Base-by-base conservation (phyloP, 768 basidiomycete genomes). In the Paxillus ammoniavirescens region DNA sequence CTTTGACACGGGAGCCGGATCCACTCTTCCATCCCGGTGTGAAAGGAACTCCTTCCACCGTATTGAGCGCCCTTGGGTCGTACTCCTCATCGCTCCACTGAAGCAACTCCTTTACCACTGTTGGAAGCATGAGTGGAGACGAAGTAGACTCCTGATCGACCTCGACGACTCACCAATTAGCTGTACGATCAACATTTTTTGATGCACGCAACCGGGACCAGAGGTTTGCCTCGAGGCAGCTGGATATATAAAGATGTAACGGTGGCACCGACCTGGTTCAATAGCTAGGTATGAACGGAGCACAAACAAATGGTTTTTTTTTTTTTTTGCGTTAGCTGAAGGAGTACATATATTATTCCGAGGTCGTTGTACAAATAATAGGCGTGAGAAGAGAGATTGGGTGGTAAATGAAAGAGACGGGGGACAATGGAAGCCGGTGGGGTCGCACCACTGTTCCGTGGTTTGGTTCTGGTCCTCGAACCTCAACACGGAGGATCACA, bases 401-500 rank as follows among this genome's bases (percentile, higher is more conserved):
- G 33, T 43, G 23, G 55, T 37, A 60, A 38, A 40, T 21, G 36
- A 44, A 47, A 28, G 37, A 14, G 18, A 26, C 26, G 26, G 47
- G 46, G 26, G 49, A 57, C 44, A 57, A 55, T 63, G 52, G 60
- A 54, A 60, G 61, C 57, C 60, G 54, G 65, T 61, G 35, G 10
- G 13, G 35, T 35, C 13, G 52, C 8, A 15, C 18, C 41, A 30
- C 14, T 38, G 41, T 54, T 38, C 15, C 40, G 45, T 42, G 63
- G 65, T 57, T 59, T 64, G 60, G 60, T 63, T 62, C 56, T 54
- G 40, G 60, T 65, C 62, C 55, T 64, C 57, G 60, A 57, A 56
- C 53, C 65, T 53, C 55, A 65, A 60, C 60, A 26, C 26, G 26
- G 69, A 69, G 65, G 58, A 59, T 67, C 61, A 59, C 54, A 42